Evolutionary conservation across 2,329 filamentous ascomycete genomes (phyloP), one percentile per base, ranked within the genome.

Genomic region (Botrytis cinerea): DNA sequence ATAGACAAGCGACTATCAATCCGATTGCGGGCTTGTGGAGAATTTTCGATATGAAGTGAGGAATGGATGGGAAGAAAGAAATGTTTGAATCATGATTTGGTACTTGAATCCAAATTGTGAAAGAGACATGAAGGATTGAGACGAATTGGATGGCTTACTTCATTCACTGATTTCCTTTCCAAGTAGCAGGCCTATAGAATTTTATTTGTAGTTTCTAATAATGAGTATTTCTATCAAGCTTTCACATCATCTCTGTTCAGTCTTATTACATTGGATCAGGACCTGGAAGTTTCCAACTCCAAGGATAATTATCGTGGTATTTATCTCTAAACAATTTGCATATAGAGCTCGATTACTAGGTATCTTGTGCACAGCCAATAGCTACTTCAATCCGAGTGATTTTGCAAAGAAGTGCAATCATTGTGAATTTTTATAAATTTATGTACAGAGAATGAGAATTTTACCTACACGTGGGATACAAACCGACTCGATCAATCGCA

Each of bases 1-100:
- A 71, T 71, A 51, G 64, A 10, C 72, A 74, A 32, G 70, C 75
- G n/a, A 70, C 63, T 32, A 73, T 73, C 20, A 72, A 71, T 43
- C 75, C 74, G 2, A 61, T 75, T 18, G 74, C 74, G 10, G 72
- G 70, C 4, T 38, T 75, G 28, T 75, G 72, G 73, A 75, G 72
- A 66, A 70, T 76, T 20, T 75, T 76, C 60, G 71, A 76, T 28
- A 74, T 75, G 74, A 69, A 69, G 48, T 73, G 43, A 61, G 43
- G 45, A 2, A 22, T 66, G 35, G 4, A n/a, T 14, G 2, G 32
- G 25, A 1, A 32, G 14, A 35, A 6, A 28, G 25, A 67, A 38
- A 40, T 2, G 7, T 20, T 28, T 54, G 22, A 68, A 14, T 35
- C 18, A 20, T 40, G 25, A 40, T 3, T 32, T 28, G 14, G n/a